phyloP scores from a whole-genome alignment of 768 basidiomycete genomes.

The Panaeolus papilionaceus region DNA sequence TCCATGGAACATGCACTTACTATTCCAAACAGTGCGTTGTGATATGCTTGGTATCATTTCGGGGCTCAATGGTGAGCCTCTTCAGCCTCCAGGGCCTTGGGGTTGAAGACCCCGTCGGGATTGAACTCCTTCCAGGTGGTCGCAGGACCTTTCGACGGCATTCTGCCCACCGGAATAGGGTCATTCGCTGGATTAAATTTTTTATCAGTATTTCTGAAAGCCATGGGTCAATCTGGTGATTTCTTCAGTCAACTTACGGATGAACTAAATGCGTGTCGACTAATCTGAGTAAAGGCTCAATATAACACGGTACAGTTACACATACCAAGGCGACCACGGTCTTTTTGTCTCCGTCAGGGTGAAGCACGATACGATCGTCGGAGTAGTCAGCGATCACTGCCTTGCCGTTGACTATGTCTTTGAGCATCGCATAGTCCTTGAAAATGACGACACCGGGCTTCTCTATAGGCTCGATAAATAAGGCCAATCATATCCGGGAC shows the following conservation, averaged over 20 bases:
- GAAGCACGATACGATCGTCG: neutral
- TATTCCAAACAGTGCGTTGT: no score
- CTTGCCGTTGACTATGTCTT: neutral
- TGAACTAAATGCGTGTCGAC: neutral
- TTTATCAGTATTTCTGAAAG: neutral
- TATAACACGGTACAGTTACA: neutral
- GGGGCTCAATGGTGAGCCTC: neutral
- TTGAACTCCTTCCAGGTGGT: neutral
- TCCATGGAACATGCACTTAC: no score
- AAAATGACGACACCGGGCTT: slow-evolving; percentile 6
- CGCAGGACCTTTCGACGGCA: neutral
- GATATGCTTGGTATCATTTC: no score
- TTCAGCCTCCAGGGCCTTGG: neutral
- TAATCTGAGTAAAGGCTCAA: neutral
- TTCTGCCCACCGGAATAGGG: neutral
- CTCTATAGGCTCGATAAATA: neutral
- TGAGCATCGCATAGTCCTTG: neutral
- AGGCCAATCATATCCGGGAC: neutral
- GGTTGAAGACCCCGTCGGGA: neutral
- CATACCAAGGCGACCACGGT: neutral
- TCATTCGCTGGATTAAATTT: neutral
- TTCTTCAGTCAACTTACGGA: neutral
- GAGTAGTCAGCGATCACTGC: neutral
- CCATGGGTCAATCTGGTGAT: neutral
- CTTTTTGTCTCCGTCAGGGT: slow-evolving; percentile 1